phyloP scores from a whole-genome alignment of 176 grass and related monocot genomes.

The Triticum urartu region DNA sequence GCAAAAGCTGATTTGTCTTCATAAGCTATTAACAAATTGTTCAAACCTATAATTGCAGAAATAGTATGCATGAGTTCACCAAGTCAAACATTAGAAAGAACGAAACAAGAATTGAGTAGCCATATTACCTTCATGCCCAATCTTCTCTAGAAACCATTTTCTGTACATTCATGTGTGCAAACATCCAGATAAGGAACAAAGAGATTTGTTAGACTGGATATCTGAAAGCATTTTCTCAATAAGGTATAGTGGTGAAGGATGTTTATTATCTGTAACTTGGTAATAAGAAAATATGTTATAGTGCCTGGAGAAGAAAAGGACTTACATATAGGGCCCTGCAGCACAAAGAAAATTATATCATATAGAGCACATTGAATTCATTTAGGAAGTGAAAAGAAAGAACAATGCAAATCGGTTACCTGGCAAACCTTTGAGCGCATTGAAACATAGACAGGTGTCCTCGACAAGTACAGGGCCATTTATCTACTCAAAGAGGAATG shows the following conservation, averaged over 20 bases:
- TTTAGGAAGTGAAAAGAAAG: conserved; percentile 17
- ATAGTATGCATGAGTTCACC: conserved; percentile 19
- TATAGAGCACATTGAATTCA: conserved; percentile 18
- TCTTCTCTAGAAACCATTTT: conserved; percentile 97
- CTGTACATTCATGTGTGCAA: conserved; percentile 50
- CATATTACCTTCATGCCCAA: conserved; percentile 79
- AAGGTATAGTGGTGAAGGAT: conserved; percentile 12
- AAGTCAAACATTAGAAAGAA: conserved; percentile 12
- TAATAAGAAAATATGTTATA: neutral
- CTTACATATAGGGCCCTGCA: conserved; percentile 99
- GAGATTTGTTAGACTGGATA: conserved; percentile 29
- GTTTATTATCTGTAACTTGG: conserved; percentile 5
- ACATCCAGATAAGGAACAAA: conserved; percentile 39
- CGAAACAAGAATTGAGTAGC: neutral
- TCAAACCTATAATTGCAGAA: conserved; percentile 61
- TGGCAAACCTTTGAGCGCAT: conserved; percentile 93
- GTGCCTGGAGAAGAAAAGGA: conserved; percentile 6
- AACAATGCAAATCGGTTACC: conserved; percentile 43
- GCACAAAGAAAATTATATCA: conserved; percentile 35
- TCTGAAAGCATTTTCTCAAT: neutral
- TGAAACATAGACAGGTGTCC: conserved; percentile 97
- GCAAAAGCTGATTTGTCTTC: conserved; percentile 99
- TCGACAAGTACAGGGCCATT: conserved; percentile 93
- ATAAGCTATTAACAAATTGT: conserved; percentile 88
- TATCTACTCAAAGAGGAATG: conserved; percentile 44